These are phyloP conservation scores for Corrigiola litoralis DNA, from an alignment of 179 eudicot genomes.

Conservation along the genomic window DNA sequence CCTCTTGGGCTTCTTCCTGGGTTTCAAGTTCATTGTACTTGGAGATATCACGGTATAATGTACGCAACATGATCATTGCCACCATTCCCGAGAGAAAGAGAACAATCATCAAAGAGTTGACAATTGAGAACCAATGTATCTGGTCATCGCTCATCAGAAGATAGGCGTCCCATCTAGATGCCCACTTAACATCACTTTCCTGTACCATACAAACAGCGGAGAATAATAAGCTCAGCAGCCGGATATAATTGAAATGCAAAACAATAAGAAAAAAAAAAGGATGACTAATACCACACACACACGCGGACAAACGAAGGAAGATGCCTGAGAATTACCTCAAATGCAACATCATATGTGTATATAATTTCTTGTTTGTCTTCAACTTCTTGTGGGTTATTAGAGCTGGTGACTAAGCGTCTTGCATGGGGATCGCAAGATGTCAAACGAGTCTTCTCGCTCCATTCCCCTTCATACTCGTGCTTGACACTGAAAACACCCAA, in stretches of 20 bases:
- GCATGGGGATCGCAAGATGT: constrained; percentile 39
- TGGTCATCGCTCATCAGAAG: constrained; percentile 39
- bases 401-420: constrained; percentile 35
- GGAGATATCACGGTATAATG: constrained; percentile 50
- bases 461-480: constrained; percentile 47
- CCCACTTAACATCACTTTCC: constrained; percentile 43
- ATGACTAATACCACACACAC: not conserved
- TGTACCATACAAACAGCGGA: constrained; percentile 7
- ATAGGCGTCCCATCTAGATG: constrained; percentile 40
- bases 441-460: constrained; percentile 38
- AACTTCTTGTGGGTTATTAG: constrained; percentile 46
- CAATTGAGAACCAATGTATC: constrained; percentile 45
- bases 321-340: constrained; percentile 27
- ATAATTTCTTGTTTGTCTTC: constrained; percentile 49
- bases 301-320: not conserved
- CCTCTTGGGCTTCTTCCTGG: constrained; percentile 43
- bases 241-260: no score
- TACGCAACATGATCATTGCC: constrained; percentile 56
- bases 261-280: no score
- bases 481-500: constrained; percentile 34
- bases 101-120: constrained; percentile 51
- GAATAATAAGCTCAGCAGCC: no score
- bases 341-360: constrained; percentile 47
- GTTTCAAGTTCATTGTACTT: constrained; percentile 50
- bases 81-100: constrained; percentile 57